Evolutionary conservation across 2,329 filamentous ascomycete species (phyloP).

Genomic region (Ophioceras dolichostomum): DNA sequence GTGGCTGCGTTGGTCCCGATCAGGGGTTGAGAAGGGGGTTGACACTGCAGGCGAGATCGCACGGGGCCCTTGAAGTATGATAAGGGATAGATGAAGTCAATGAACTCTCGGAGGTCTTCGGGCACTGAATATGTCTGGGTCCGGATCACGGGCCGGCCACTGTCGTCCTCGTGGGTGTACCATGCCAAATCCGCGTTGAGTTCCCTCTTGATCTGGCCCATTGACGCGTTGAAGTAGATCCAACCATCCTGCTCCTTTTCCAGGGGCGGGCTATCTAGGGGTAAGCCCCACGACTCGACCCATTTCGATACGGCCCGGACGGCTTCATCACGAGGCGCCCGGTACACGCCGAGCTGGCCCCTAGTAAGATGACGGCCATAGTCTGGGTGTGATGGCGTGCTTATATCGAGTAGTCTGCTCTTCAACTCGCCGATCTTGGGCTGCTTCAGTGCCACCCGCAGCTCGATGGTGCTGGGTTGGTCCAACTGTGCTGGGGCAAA

Average conservation of each 20-base stretch:
- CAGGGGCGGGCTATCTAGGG: background rate
- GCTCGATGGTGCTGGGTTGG: constrained; percentile 11
- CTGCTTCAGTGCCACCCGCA: constrained; percentile 17
- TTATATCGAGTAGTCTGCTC: constrained; percentile 12
- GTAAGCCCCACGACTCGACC: constrained; percentile 27
- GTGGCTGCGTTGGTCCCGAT: constrained; percentile 6
- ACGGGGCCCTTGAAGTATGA: constrained; percentile 35
- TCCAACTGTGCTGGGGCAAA: too few species aligned
- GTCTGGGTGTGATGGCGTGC: constrained; percentile 10
- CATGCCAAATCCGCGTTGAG: constrained; percentile 26
- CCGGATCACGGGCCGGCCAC: constrained; percentile 22
- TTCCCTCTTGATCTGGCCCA: constrained; percentile 23
- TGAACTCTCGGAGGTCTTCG: constrained; percentile 19
- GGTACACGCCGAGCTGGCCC: constrained; percentile 22
- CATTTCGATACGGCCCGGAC: constrained; percentile 25
- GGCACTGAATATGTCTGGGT: constrained; percentile 32
- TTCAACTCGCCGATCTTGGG: constrained; percentile 17
- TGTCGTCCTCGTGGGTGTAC: constrained; percentile 25
- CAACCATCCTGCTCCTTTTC: constrained; percentile 14
- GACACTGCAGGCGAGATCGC: constrained; percentile 10
- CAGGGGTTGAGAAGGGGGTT: constrained; percentile 6
- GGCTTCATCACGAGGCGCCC: constrained; percentile 19
- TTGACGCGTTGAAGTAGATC: constrained; percentile 28
- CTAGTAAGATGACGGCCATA: constrained; percentile 20
- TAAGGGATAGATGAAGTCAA: constrained; percentile 35